Conservation (phyloP, 441 rosid species). For the Bruguiera hainesii region DNA sequence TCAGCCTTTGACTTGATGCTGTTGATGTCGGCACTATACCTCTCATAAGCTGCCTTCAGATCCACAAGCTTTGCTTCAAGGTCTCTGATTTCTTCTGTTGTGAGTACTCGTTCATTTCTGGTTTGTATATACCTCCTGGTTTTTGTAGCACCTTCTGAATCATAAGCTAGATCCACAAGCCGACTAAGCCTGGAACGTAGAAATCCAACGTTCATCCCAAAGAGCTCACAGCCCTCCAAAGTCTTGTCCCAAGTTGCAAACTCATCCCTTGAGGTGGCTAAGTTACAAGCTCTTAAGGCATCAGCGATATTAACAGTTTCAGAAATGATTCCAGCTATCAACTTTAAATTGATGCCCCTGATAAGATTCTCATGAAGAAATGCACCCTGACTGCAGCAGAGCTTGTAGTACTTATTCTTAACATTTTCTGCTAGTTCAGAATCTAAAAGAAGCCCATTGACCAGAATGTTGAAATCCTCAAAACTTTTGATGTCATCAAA, state of each 20-base stretch:
- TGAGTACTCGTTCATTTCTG: conserved; percentile 27
- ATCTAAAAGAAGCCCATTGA: conserved; percentile 48
- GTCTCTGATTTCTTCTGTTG: conserved; percentile 40
- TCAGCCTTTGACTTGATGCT: conserved; percentile 43
- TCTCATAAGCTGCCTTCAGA: conserved; percentile 42
- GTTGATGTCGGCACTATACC: conserved; percentile 31
- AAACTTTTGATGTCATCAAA: conserved; percentile 39
- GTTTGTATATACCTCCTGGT: conserved; percentile 54
- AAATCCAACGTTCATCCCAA: conserved; percentile 68
- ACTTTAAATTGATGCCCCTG: conserved; percentile 45
- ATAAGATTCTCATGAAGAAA: conserved; percentile 54
- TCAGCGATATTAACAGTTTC: conserved; percentile 61
- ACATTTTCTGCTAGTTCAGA: conserved; percentile 50
- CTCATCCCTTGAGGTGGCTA: conserved; percentile 45
- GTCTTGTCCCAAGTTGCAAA: conserved; percentile 55
- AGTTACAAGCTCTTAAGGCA: conserved; percentile 46
- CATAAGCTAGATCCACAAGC: conserved; percentile 45
- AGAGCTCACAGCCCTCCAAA: conserved; percentile 52
- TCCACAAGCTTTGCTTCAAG: conserved; percentile 50
- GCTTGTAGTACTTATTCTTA: conserved; percentile 46
- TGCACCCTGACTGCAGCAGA: conserved; percentile 54
- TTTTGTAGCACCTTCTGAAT: conserved; percentile 47
- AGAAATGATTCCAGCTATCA: conserved; percentile 46
- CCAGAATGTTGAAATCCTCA: conserved; percentile 44
- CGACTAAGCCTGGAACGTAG: conserved; percentile 41